Percentiles rank a stretch among this genome's conserved stretches.
Conservation (phyloP, 2,329 filamentous ascomycete genomes). For the Colletotrichum chrysophilum region DNA sequence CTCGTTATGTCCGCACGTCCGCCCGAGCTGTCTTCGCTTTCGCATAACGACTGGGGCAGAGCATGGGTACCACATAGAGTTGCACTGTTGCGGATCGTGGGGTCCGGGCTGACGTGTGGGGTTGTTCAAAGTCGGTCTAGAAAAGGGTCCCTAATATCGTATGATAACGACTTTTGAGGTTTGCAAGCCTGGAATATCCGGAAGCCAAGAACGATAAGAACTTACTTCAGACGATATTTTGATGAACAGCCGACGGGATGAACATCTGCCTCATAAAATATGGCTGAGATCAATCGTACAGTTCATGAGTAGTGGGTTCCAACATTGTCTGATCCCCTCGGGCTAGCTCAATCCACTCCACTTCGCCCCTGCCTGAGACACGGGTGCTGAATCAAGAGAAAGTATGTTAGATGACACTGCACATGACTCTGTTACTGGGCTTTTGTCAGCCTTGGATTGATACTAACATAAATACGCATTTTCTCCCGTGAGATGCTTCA, state of each 20-base stretch:
- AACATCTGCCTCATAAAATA: not conserved
- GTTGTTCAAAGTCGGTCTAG: not conserved
- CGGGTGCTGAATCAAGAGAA: not conserved
- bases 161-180: not conserved
- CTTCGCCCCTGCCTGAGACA: not conserved
- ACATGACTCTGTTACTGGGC: not conserved
- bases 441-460: not conserved
- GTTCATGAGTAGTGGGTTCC: not conserved
- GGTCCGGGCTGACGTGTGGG: not conserved
- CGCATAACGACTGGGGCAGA: not conserved
- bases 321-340: not conserved
- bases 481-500: fast-evolving
- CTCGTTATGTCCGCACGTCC: not conserved
- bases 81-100: not conserved
- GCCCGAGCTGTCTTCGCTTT: not conserved
- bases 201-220: not conserved
- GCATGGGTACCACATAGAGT: not conserved
- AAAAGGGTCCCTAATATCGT: not conserved
- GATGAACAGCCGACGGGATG: not conserved
- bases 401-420: not conserved
- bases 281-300: fast-evolving
- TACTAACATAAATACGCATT: not conserved
- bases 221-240: not conserved
- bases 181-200: not conserved
- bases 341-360: not conserved